phyloP scores from a whole-genome alignment of 164 flowering plant species.

The Chimonanthus salicifolius region DNA sequence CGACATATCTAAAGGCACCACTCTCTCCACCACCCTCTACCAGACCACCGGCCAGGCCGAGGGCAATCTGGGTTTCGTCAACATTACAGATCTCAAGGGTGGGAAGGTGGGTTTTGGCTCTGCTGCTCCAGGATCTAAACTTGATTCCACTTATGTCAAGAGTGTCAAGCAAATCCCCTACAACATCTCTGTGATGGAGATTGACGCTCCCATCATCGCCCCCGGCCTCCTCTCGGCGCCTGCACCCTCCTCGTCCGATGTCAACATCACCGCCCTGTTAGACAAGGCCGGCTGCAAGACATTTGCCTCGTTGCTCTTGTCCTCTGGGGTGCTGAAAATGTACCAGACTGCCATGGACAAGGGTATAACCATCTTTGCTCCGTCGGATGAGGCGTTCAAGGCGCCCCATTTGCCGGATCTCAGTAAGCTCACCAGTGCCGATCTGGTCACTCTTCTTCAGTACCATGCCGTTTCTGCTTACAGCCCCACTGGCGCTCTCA shows the following conservation, averaged over 20 bases:
- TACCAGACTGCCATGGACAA: constrained; percentile 46
- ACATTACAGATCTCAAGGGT: constrained; percentile 81
- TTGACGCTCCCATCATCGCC: constrained; percentile 59
- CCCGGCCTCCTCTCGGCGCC: constrained; percentile 65
- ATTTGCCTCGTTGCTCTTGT: constrained; percentile 44
- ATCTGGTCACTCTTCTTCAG: constrained; percentile 52
- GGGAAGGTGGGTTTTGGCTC: constrained; percentile 90
- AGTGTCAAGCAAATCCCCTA: constrained; percentile 62
- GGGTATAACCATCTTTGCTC: constrained; percentile 87
- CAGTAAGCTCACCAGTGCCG: constrained; percentile 55
- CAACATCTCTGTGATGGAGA: constrained; percentile 67
- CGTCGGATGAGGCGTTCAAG: constrained; percentile 76
- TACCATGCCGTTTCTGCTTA: constrained; percentile 62
- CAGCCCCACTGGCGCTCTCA: constrained; percentile 57
- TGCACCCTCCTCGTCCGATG: constrained; percentile 43
- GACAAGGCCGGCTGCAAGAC: constrained; percentile 87
- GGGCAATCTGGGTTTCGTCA: constrained; percentile 71
- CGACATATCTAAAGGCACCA: constrained; percentile 67
- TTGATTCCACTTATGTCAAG: constrained; percentile 58
- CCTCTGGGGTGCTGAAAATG: constrained; percentile 61
- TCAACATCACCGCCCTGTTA: constrained; percentile 58
- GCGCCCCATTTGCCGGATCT: constrained; percentile 58
- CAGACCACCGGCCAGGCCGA: constrained; percentile 83
- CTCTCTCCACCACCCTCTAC: constrained; percentile 76
- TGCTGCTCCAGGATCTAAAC: constrained; percentile 65